Evolutionary conservation across 1,284 basidiomycete species (phyloP).

Genomic region (Wolfiporia cocos): DNA sequence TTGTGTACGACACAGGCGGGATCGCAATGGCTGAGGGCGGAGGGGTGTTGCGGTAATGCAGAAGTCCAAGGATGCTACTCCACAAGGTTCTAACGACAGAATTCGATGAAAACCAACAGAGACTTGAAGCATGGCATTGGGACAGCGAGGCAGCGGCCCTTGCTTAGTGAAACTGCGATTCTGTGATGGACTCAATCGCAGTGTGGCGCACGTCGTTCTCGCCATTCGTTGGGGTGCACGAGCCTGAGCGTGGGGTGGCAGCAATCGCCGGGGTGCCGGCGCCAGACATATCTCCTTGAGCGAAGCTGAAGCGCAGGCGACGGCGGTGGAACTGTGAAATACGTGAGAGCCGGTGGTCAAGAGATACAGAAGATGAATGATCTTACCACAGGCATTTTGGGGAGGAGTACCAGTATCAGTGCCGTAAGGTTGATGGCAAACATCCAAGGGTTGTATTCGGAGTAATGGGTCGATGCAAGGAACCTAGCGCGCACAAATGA

Average conservation of each 20-base stretch:
- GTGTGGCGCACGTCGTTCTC: slow-evolving; percentile 12
- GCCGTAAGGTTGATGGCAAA: slow-evolving; percentile 91
- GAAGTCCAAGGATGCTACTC: neutral
- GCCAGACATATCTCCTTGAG: slow-evolving; percentile 45
- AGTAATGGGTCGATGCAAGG: slow-evolving; percentile 97
- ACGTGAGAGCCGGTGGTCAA: neutral
- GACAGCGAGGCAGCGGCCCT: neutral
- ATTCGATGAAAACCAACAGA: neutral
- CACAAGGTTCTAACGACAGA: neutral
- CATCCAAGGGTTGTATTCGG: slow-evolving; percentile 88
- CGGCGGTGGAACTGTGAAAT: slow-evolving; percentile 65
- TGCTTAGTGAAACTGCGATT: slow-evolving; percentile 32
- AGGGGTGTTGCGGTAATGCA: neutral
- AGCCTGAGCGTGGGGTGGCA: slow-evolving; percentile 35
- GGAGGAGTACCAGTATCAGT: slow-evolving; percentile 82
- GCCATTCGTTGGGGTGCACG: slow-evolving; percentile 21
- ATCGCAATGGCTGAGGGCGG: neutral
- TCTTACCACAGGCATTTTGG: slow-evolving; percentile 88
- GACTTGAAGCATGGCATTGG: neutral
- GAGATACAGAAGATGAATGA: neutral
- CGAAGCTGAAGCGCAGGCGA: slow-evolving; percentile 67
- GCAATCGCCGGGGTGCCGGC: slow-evolving; percentile 59
- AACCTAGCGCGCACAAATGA: slow-evolving; percentile 54
- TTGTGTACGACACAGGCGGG: neutral
- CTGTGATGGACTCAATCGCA: slow-evolving; percentile 24